These are phyloP conservation scores for Fomes fomentarius DNA, from an alignment of 1,284 basidiomycete species.

Conservation along the genomic window DNA sequence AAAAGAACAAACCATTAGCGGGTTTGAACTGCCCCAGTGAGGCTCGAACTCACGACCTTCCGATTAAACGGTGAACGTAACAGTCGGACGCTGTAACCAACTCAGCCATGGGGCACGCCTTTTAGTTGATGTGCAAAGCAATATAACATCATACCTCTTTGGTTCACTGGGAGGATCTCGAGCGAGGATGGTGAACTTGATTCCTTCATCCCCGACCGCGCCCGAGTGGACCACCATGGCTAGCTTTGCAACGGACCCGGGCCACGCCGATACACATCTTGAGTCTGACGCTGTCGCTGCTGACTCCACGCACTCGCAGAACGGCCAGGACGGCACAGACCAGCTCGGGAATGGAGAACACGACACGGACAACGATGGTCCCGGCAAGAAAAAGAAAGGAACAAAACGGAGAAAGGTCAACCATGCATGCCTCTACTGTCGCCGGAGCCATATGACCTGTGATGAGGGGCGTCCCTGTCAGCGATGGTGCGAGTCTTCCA, in stretches of 20 bases:
- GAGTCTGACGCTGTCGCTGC: conserved; percentile 28
- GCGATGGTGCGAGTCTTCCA: conserved; percentile 70
- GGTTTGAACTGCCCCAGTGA: conserved; percentile 62
- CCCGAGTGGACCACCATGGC: conserved; percentile 33
- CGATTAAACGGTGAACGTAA: conserved; percentile 55
- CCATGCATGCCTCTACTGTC: conserved; percentile 92
- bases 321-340: conserved; percentile 14
- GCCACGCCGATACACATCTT: conserved; percentile 32
- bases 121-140: not conserved
- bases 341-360: conserved; percentile 19
- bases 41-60: conserved; percentile 79
- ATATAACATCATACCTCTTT: no score
- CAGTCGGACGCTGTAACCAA: conserved; percentile 82
- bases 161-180: no score
- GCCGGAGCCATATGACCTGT: conserved; percentile 93
- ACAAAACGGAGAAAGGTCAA: conserved; percentile 81
- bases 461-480: conserved; percentile 89
- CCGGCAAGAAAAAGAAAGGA: conserved; percentile 35
- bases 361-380: conserved; percentile 27
- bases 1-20: no score
- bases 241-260: conserved; percentile 37
- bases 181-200: conserved; percentile 7
- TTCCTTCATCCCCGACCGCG: conserved; percentile 29
- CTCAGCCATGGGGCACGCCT: conserved; percentile 71
- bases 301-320: conserved; percentile 21